Conservation (phyloP, 179 eudicot genomes). For the Vitellaria paradoxa region DNA sequence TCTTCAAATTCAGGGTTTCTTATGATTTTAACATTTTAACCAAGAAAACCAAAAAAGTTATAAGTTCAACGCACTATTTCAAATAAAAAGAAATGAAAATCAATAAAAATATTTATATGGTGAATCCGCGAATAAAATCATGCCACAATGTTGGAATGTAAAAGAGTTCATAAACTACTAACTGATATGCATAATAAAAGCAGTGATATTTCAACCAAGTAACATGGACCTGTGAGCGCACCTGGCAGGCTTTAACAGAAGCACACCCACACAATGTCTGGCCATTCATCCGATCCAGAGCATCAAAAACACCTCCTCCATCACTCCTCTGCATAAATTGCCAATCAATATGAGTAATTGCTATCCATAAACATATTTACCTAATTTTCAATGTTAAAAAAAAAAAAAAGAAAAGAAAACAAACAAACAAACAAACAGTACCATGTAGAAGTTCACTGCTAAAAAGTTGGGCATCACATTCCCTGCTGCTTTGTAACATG, state of each 20-base stretch:
- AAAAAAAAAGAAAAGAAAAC: no score
- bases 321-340: conserved; percentile 80
- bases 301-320: conserved; percentile 88
- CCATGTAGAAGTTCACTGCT: conserved; percentile 99
- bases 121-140: background rate
- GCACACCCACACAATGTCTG: conserved; percentile 78
- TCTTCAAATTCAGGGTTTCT: background rate
- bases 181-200: background rate
- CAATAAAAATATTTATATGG: background rate
- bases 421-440: conserved; percentile 22
- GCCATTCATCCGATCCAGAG: conserved; percentile 85
- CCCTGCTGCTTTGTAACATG: conserved; percentile 84
- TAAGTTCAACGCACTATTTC: background rate
- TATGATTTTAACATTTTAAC: background rate
- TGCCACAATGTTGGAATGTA: background rate
- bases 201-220: background rate
- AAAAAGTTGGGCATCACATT: conserved; percentile 81
- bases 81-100: background rate
- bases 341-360: conserved; percentile 14
- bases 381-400: background rate
- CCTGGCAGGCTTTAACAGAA: conserved; percentile 90
- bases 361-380: background rate
- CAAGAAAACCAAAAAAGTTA: background rate
- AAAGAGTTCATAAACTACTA: background rate
- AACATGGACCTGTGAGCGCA: conserved; percentile 28